Percentiles rank a stretch among this genome's conserved stretches.
These are phyloP conservation scores for Massariosphaeria phaeospora DNA, from an alignment of 495 filamentous ascomycete genomes.

Conservation along the genomic window DNA sequence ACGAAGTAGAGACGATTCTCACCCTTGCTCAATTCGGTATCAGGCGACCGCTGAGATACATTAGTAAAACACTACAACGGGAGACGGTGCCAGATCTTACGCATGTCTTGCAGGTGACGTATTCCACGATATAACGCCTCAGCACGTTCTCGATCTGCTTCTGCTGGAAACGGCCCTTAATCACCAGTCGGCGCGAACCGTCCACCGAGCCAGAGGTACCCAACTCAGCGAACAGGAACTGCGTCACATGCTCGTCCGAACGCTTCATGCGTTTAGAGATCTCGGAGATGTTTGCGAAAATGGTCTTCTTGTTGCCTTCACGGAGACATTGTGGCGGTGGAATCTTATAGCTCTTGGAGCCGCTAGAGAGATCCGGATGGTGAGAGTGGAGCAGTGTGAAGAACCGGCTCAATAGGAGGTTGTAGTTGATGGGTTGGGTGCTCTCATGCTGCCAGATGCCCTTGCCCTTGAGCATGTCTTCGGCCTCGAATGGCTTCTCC, in stretches of 20 bases:
- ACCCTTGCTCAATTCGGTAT: conserved; percentile 96
- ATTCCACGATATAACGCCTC: conserved; percentile 93
- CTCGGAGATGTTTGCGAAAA: conserved; percentile 95
- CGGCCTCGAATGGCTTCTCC: conserved; percentile 46
- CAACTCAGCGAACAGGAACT: conserved; percentile 96
- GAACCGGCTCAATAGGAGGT: conserved; percentile 79
- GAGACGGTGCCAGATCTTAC: neutral
- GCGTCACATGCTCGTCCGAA: conserved; percentile 91
- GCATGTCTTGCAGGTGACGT: conserved; percentile 98
- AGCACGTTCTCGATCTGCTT: conserved; percentile 96
- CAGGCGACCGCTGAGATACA: conserved; percentile 64
- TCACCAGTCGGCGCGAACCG: conserved; percentile 86
- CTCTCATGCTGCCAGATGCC: conserved; percentile 88
- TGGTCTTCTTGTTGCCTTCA: conserved; percentile 99
- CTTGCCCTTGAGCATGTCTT: conserved; percentile 83
- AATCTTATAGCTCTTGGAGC: conserved; percentile 94
- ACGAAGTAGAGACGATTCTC: conserved; percentile 92
- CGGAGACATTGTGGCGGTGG: conserved; percentile 97
- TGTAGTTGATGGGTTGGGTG: conserved; percentile 71
- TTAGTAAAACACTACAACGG: neutral
- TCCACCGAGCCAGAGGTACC: conserved; percentile 93
- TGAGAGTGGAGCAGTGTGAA: conserved; percentile 86
- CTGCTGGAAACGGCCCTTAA: conserved; percentile 98
- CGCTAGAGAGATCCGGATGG: conserved; percentile 88
- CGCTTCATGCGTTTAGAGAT: conserved; percentile 95